Base-by-base conservation (phyloP, 805 yeast genomes). In the Zygosaccharomyces bailii region DNA sequence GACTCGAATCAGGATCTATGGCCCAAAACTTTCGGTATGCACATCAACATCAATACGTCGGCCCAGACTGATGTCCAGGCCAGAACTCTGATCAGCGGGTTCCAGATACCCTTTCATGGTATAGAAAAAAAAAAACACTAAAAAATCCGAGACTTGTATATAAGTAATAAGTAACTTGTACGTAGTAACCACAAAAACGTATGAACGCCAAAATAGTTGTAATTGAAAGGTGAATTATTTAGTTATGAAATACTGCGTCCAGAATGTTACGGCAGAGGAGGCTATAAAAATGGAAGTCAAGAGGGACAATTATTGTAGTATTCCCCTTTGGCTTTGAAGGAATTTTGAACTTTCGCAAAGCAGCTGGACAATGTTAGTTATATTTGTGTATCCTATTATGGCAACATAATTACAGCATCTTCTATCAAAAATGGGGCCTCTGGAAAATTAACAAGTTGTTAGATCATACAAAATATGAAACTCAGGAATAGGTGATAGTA, bases 1-100 rank as follows among this genome's bases (percentile, higher is more conserved):
- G 96, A 90, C 61, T 78, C 82, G 46, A 88, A 85, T 67, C 88
- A 83, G 63, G 98, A 91, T 64, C 71, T 85, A 52, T 93, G 91
- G 86, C 90, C 96, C 30, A 78, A 73, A 52, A 79, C 89, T 23
- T 87, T 82, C 61, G 97, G 96, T 46, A 75, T 91, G 74, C 85
- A 88, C 61, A 74, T 93, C 45, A 85, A 87, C 31, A 69, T 93
- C 54, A 86, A 86, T 62, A 91, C 98, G 16, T 71, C 86, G 27
- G 96, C 98, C 5, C 88, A 89, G 68, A 81, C 88, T 16, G 97
- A 90, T 61, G 79, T 81, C 24, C 93, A 87, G 59, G 97, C 98
- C 7, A 81, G 95, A 65, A 80, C 86, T 14, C 71, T 91, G 55
- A 69, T 91, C 49, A 84, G 95, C 62, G 84, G 87, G 2, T 74